Evolutionary conservation across 2,329 filamentous ascomycete species (phyloP), one percentile per base, ranked within the genome.

Genomic region (Penicillium sp.): DNA sequence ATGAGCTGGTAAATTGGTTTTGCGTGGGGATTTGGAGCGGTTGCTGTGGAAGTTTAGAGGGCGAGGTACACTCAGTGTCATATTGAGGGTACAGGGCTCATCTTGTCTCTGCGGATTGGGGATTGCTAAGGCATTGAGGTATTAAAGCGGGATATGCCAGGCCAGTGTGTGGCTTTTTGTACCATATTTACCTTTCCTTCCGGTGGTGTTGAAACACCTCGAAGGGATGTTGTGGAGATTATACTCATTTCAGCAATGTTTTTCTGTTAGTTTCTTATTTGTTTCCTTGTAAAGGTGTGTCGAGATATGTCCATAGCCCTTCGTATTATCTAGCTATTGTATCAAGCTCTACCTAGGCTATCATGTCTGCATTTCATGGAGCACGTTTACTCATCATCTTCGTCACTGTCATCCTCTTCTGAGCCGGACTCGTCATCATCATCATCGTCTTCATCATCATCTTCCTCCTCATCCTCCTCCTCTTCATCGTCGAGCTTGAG

Each of bases 401-500:
- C 68, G 58, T 76, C 75, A 26, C 79, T 79, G 0, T 86, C 84
- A 0, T 84, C 82, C 0, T 84, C 83, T 0, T 82, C 82, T 0
- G 81, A 83, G 37, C 73, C 77, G 17, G 68, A 70, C 0, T 85
- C 83, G 0, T 80, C 77, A 12, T 78, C 78, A 0, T 81, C 80
- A 3, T 80, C 78, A 1, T 80, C 79, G 0, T 80, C 80, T 1
- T 82, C 81, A 0, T 88, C 87, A n/a, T 57, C 54, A 8, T 88
- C 88, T 0, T 85, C 84, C 0, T 86, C 85, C 0, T 84, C 83
- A 0, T 84, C 82, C 0, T 86, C 86, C 2, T 87, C 87, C 4
- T 87, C 86, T 0, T 84, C 87, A 3, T 84, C 85, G 2, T 81
- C 83, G 2, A 83, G 84, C 75, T 90, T 85, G 51, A 97, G 79